A percentile compares a stretch with the other conserved stretches of the same genome.
phyloP scores from a whole-genome alignment of 2,329 filamentous ascomycete species.

The Aspergillus sp. region DNA sequence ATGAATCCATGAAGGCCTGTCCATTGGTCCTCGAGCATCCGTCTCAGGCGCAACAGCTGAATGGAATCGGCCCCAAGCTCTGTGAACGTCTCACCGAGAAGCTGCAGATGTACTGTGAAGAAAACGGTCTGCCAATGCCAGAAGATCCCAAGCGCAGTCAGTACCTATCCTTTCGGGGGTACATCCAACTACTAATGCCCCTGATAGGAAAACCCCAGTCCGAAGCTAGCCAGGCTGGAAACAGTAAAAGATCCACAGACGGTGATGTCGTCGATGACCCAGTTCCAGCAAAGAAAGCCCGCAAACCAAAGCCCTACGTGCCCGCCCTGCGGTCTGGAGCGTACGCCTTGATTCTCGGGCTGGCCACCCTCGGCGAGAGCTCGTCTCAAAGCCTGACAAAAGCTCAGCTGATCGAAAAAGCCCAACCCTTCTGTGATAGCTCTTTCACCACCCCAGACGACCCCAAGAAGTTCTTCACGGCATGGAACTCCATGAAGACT shows the following conservation, averaged over 20 bases:
- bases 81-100: constrained; percentile 66
- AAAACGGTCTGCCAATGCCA: constrained; percentile 68
- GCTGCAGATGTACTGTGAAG: constrained; percentile 56
- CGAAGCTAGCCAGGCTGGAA: not conserved
- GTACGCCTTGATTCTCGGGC: constrained; percentile 68
- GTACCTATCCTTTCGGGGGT: not conserved
- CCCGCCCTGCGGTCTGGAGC: constrained; percentile 69
- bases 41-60: constrained; percentile 68
- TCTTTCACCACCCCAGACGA: constrained; percentile 69
- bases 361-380: constrained; percentile 59
- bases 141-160: constrained; percentile 49
- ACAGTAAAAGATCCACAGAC: constrained; percentile 24
- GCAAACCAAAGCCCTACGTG: constrained; percentile 64
- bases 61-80: constrained; percentile 69
- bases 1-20: constrained; percentile 72
- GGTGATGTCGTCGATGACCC: constrained; percentile 25
- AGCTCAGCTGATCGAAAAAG: constrained; percentile 63
- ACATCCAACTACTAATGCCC: not conserved
- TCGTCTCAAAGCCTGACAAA: constrained; percentile 62
- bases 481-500: constrained; percentile 81
- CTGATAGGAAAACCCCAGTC: constrained; percentile 5
- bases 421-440: constrained; percentile 69
- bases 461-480: constrained; percentile 69
- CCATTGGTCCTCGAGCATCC: constrained; percentile 70
- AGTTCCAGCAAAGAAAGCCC: constrained; percentile 54